Percentiles rank a stretch among this genome's conserved stretches.
Conservation (phyloP, 78 protist genomes). For the Dictyostelium firmibasis region DNA sequence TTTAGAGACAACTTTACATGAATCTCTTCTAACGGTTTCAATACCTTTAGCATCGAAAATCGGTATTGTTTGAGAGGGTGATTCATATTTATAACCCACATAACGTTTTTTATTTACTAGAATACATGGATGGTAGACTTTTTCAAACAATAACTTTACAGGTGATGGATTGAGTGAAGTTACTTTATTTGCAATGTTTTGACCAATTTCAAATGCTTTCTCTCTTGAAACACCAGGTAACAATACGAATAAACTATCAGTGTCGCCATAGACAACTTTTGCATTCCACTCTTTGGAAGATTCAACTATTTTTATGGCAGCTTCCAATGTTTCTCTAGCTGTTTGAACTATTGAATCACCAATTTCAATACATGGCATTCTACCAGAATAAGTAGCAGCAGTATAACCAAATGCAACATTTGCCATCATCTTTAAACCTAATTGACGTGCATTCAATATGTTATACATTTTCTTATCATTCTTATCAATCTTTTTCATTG, state of each 20-base stretch:
- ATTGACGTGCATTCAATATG: constrained; percentile 92
- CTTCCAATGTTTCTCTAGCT: constrained; percentile 93
- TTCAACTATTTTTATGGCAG: constrained; percentile 84
- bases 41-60: constrained; percentile 96
- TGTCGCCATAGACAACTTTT: constrained; percentile 98
- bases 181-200: constrained; percentile 86
- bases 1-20: constrained; percentile 88
- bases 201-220: constrained; percentile 91
- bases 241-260: constrained; percentile 97
- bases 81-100: constrained; percentile 90
- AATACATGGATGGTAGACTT: constrained; percentile 96
- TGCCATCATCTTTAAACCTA: constrained; percentile 97
- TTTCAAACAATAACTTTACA: constrained; percentile 92
- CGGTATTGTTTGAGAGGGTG: constrained; percentile 68
- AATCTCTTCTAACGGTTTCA: constrained; percentile 96
- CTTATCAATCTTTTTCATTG: constrained; percentile 82
- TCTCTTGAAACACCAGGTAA: constrained; percentile 84
- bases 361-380: constrained; percentile 98
- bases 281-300: constrained; percentile 75
- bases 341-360: constrained; percentile 98
- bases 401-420: constrained; percentile 99
- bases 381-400: constrained; percentile 94
- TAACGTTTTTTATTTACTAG: constrained; percentile 96
- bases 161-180: constrained; percentile 93
- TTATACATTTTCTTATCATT: constrained; percentile 26